These are phyloP conservation scores for Wickerhamiella slavikovae DNA, from an alignment of 805 yeast genomes.

Conservation along the genomic window DNA sequence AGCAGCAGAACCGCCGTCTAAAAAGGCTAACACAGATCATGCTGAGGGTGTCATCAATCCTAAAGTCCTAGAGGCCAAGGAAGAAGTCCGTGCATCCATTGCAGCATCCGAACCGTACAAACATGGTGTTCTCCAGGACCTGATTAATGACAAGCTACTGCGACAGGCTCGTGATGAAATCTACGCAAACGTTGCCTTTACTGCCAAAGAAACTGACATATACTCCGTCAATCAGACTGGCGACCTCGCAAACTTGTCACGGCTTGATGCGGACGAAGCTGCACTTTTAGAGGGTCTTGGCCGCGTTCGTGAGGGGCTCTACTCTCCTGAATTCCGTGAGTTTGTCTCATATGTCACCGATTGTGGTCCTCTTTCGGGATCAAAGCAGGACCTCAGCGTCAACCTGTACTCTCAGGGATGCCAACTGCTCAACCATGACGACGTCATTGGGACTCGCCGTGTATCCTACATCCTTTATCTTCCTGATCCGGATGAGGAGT, in stretches of 20 bases:
- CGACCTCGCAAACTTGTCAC: constrained; percentile 79
- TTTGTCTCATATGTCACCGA: constrained; percentile 58
- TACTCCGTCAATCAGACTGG: constrained; percentile 76
- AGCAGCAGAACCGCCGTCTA: too few species aligned
- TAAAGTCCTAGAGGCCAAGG: too few species aligned
- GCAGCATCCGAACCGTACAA: constrained; percentile 51
- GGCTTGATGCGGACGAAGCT: constrained; percentile 57
- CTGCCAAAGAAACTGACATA: constrained; percentile 91
- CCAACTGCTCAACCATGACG: constrained; percentile 88
- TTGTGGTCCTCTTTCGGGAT: constrained; percentile 78
- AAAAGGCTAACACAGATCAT: too few species aligned
- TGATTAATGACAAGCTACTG: constrained; percentile 58
- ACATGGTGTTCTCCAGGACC: constrained; percentile 67
- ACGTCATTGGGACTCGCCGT: constrained; percentile 87
- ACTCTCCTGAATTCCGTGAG: constrained; percentile 69
- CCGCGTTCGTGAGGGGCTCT: constrained; percentile 69
- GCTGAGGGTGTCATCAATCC: too few species aligned
- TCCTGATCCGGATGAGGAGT: constrained; percentile 74
- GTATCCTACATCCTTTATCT: constrained; percentile 81
- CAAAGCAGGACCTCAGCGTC: constrained; percentile 77
- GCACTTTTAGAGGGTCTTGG: constrained; percentile 52
- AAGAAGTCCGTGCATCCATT: too few species aligned
- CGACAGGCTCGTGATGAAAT: constrained; percentile 73
- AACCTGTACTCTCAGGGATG: constrained; percentile 86
- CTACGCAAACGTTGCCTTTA: constrained; percentile 63